Conservation (phyloP, 495 filamentous ascomycete species). For the Mytilinidion resinicola region DNA sequence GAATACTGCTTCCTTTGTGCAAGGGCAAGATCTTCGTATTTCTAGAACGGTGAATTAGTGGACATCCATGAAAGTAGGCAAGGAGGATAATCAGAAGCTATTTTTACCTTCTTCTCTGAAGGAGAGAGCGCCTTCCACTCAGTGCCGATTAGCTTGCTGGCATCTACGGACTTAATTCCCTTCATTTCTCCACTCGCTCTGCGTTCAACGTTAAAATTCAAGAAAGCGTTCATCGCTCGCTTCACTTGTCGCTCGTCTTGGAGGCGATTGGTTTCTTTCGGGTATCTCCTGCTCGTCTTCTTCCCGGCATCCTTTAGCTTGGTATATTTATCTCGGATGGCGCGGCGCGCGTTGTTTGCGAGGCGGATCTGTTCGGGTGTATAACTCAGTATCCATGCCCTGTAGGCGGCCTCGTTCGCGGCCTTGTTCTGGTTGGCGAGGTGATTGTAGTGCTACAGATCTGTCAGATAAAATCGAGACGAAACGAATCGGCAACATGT, state of each 20-base stretch:
- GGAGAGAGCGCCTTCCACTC: constrained; percentile 54
- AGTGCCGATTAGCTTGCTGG: constrained; percentile 28
- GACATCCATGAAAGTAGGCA: background rate
- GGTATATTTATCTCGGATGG: constrained; percentile 33
- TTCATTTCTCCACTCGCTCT: constrained; percentile 44
- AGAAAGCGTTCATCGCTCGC: constrained; percentile 36
- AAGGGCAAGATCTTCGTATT: constrained; percentile 4
- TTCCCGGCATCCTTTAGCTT: background rate
- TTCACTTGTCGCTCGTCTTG: constrained; percentile 57
- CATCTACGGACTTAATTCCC: constrained; percentile 31
- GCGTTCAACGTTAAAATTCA: constrained; percentile 45
- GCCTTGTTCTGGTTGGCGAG: constrained; percentile 46
- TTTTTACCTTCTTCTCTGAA: constrained; percentile 50
- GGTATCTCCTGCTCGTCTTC: background rate
- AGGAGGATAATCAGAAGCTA: background rate
- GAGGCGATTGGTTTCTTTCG: constrained; percentile 30
- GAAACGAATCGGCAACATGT: background rate
- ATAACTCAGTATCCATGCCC: constrained; percentile 54
- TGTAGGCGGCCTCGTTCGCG: constrained; percentile 41
- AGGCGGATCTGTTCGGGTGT: constrained; percentile 50
- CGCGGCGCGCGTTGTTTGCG: constrained; percentile 58
- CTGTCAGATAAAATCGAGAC: background rate
- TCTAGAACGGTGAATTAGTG: constrained; percentile 1
- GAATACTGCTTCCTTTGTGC: background rate
- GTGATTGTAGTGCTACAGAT: constrained; percentile 43